Percentiles rank a stretch among this genome's conserved stretches.
These are phyloP conservation scores for Aspergillus hiratsukae DNA, from an alignment of 2,329 filamentous ascomycete genomes.

Conservation along the genomic window DNA sequence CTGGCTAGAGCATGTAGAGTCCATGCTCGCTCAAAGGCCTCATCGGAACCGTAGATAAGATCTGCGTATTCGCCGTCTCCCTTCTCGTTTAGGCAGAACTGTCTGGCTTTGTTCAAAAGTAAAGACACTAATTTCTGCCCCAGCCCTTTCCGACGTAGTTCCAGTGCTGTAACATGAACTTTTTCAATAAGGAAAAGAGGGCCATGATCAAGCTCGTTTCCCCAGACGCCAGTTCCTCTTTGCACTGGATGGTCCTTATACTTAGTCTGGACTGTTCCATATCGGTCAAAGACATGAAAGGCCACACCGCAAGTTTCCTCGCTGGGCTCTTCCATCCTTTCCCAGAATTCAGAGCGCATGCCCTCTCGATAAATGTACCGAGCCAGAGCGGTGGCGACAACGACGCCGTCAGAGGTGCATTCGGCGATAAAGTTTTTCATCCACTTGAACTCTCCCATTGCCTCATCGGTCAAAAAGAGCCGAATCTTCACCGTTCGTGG, in stretches of 20 bases:
- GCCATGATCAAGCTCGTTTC: slow-evolving; percentile 24
- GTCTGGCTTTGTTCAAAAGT: slow-evolving; percentile 23
- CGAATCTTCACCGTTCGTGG: slow-evolving; percentile 14
- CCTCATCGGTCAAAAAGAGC: slow-evolving; percentile 11
- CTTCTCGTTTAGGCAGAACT: slow-evolving; percentile 5
- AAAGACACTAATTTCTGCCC: slow-evolving; percentile 27
- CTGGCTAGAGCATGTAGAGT: slow-evolving; percentile 16
- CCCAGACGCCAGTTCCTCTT: slow-evolving; percentile 26
- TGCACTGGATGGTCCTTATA: slow-evolving; percentile 27
- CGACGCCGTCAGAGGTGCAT: slow-evolving; percentile 14
- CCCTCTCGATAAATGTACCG: slow-evolving; percentile 18
- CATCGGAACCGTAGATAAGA: neutral
- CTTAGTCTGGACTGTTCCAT: slow-evolving; percentile 32
- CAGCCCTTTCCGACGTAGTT: slow-evolving; percentile 27
- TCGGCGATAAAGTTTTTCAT: slow-evolving; percentile 13
- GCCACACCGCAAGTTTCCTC: slow-evolving; percentile 28
- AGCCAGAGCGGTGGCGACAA: slow-evolving; percentile 19
- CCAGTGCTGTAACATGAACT: slow-evolving; percentile 15
- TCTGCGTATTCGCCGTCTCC: neutral
- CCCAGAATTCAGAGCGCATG: slow-evolving; percentile 29
- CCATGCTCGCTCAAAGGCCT: slow-evolving; percentile 10
- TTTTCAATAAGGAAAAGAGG: slow-evolving; percentile 28
- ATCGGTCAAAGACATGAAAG: slow-evolving; percentile 35
- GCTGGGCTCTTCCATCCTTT: slow-evolving; percentile 29
- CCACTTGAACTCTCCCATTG: slow-evolving; percentile 1